A percentile compares a stretch with the other conserved stretches of the same genome.
phyloP scores from a whole-genome alignment of 1,284 basidiomycete genomes.

The Polyporus tsugae region DNA sequence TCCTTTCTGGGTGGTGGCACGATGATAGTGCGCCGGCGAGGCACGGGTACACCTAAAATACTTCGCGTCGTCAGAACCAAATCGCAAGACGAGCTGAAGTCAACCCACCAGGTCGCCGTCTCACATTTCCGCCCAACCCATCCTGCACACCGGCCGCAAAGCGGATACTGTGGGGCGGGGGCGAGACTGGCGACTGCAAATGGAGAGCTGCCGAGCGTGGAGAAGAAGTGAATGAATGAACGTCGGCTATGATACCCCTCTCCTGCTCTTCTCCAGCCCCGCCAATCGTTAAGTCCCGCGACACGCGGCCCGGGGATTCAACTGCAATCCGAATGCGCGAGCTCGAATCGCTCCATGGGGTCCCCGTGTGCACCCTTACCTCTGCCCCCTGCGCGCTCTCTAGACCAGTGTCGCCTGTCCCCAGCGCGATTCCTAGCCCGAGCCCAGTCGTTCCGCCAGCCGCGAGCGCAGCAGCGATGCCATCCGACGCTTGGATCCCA shows the following conservation, averaged over 20 bases:
- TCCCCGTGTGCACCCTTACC: neutral
- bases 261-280: neutral
- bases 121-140: constrained; percentile 15
- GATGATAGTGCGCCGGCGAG: constrained; percentile 29
- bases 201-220: constrained; percentile 45
- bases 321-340: constrained; percentile 21
- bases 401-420: constrained; percentile 12
- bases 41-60: constrained; percentile 26
- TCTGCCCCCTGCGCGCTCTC: neutral
- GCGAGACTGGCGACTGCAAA: constrained; percentile 35
- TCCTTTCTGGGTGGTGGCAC: constrained; percentile 30
- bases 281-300: constrained; percentile 16
- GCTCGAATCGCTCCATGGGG: constrained; percentile 14
- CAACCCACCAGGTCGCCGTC: constrained; percentile 31
- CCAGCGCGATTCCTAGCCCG: constrained; percentile 36
- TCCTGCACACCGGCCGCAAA: constrained; percentile 12
- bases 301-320: constrained; percentile 27
- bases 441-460: constrained; percentile 36
- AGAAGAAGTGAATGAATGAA: constrained; percentile 48
- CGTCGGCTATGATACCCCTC: constrained; percentile 40
- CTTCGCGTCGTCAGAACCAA: neutral
- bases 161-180: constrained; percentile 16
- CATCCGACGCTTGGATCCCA: constrained; percentile 33
- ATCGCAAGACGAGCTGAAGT: neutral
- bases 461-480: constrained; percentile 38